Percentiles rank a stretch among this genome's conserved stretches.
Evolutionary conservation across 345 rosid genomes (phyloP).

Genomic region (Theobroma cacao): DNA sequence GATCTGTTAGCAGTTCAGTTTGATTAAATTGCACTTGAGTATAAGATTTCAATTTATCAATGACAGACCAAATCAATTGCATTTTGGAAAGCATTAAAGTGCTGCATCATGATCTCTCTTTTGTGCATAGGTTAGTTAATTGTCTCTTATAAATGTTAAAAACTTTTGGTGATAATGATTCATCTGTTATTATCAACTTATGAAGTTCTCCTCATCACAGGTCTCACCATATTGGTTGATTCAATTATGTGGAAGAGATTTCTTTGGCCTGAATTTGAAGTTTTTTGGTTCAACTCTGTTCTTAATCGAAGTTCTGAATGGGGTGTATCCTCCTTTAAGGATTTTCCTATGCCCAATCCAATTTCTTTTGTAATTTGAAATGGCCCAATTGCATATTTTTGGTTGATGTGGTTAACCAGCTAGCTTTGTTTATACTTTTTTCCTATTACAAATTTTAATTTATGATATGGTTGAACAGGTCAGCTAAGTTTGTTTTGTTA

Average conservation of each 20-base stretch:
- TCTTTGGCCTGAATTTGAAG: conserved; percentile 95
- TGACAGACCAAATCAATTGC: conserved; percentile 77
- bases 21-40: conserved; percentile 27
- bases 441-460: background rate
- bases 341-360: background rate
- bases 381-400: background rate
- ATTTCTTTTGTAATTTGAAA: background rate
- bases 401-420: background rate
- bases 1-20: background rate
- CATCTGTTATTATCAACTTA: conserved; percentile 20
- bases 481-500: no score
- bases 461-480: background rate
- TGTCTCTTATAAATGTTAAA: background rate
- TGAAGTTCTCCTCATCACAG: conserved; percentile 45
- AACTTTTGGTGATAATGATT: conserved; percentile 6
- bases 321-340: conserved; percentile 84
- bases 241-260: conserved; percentile 88
- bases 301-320: conserved; percentile 93
- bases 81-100: conserved; percentile 56
- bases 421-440: background rate
- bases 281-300: conserved; percentile 95
- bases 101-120: conserved; percentile 52
- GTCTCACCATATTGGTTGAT: conserved; percentile 73
- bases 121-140: conserved; percentile 61
- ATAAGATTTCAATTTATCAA: conserved; percentile 23